Base-by-base conservation (phyloP, 495 filamentous ascomycete genomes). In the Penicillium diatomitis region DNA sequence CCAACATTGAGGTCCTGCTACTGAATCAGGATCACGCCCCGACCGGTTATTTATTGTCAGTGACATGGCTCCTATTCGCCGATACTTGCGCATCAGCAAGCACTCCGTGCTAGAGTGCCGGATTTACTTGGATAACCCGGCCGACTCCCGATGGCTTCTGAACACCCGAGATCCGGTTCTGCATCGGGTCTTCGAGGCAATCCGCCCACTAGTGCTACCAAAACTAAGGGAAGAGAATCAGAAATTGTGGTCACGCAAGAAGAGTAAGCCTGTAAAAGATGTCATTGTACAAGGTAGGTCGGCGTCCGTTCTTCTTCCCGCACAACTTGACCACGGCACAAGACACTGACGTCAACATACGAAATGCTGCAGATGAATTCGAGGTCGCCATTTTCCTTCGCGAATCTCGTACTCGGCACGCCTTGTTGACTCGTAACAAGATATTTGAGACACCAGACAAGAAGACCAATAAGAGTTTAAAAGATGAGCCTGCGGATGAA, bases 301-400 rank as follows among this genome's bases (percentile, higher is more conserved):
- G 20, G 20, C 20, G 20, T 20, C 20, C 20, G 0, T 20, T 20
- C 20, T 20, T 20, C 20, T 20, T 20, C 20, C 20, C 20, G 20
- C 20, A 20, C 20, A 20, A 20, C 20, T 20, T 20, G 20, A 20
- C 20, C 20, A 20, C 20, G 20, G 20, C 20, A 20, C 20, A 20
- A 20, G 20, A 20, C 20, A 34, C 31, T 44, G 27, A 44, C 31
- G 31, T 44, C 31, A 12, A 1, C 20, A 4, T 12, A 8, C 46
- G 38, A 44, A 36, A 49, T 44, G 38, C 6, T 40, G 34, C 62
- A 94, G 92, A 96, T 71, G 90, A 94, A 44, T 98, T 96, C 58
- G 90, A 96, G 61, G 87, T 95, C 36, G 84, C 87, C 11, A 82
- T 97, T 51, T 98, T 96, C 69, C 78, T 98, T 55, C 94, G 85